These are phyloP conservation scores for Aegilops speltoides DNA, from an alignment of 176 grass and related monocot genomes.

Conservation along the genomic window DNA sequence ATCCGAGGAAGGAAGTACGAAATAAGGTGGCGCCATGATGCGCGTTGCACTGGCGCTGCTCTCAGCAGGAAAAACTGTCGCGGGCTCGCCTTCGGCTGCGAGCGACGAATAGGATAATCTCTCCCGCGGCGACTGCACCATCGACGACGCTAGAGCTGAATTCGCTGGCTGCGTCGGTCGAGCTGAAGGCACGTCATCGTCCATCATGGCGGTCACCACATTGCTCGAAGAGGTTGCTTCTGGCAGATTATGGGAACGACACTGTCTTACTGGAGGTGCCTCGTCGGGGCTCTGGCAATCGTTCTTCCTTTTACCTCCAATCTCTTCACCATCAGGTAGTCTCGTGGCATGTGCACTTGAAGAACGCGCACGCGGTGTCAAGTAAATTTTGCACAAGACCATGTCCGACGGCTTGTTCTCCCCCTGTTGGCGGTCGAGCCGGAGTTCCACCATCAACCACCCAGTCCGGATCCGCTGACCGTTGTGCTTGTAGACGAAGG, in stretches of 20 bases:
- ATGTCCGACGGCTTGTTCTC: no score
- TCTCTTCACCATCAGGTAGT: not conserved
- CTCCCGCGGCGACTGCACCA: not conserved
- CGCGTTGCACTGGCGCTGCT: not conserved
- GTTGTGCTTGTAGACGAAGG: not conserved
- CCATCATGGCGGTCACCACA: not conserved
- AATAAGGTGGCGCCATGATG: not conserved
- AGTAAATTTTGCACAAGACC: constrained; percentile 13
- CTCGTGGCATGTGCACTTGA: not conserved
- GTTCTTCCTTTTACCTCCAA: not conserved
- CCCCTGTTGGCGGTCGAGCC: not conserved
- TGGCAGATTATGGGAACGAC: not conserved
- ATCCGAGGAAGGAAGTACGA: not conserved
- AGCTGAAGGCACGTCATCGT: not conserved
- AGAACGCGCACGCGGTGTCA: not conserved
- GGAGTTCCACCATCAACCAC: constrained; percentile 16
- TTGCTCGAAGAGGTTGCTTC: not conserved
- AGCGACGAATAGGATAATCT: not conserved
- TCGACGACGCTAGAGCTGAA: not conserved
- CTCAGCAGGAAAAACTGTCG: not conserved
- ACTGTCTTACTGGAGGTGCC: not conserved
- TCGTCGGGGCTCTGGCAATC: not conserved
- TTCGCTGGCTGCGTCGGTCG: not conserved
- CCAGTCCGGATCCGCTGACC: not conserved
- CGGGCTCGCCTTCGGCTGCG: not conserved